A percentile compares a stretch with the other conserved stretches of the same genome.
phyloP scores from a whole-genome alignment of 1,139 yeast species.

The Arxiozyma slooffiae region DNA sequence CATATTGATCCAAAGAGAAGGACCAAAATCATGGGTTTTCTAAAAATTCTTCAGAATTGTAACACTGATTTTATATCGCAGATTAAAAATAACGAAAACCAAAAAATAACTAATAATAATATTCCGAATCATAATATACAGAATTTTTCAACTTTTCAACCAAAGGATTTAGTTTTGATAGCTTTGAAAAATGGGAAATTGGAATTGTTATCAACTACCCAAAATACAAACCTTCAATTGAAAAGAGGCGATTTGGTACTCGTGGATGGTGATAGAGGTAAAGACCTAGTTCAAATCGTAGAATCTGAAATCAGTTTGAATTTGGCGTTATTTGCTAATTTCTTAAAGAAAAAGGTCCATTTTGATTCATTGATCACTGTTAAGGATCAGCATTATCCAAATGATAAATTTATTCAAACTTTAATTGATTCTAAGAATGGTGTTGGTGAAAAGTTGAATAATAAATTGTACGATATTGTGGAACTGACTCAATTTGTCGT shows the following conservation, averaged over 20 bases:
- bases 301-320: slow-evolving; percentile 58
- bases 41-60: slow-evolving; percentile 19
- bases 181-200: slow-evolving; percentile 80
- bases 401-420: slow-evolving; percentile 22
- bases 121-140: background rate
- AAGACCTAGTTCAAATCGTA: slow-evolving; percentile 75
- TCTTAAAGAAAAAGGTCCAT: slow-evolving; percentile 52
- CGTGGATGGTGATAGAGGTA: slow-evolving; percentile 96
- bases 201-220: slow-evolving; percentile 69
- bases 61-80: slow-evolving; percentile 9
- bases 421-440: slow-evolving; percentile 21
- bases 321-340: slow-evolving; percentile 73
- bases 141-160: background rate
- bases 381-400: slow-evolving; percentile 25
- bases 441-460: slow-evolving; percentile 19
- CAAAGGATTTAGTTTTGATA: slow-evolving; percentile 50
- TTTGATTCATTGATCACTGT: slow-evolving; percentile 30
- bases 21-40: slow-evolving; percentile 7
- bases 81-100: background rate
- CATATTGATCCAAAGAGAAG: slow-evolving; percentile 1
- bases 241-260: slow-evolving; percentile 71
- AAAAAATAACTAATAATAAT: background rate
- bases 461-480: slow-evolving; percentile 30
- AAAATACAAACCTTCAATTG: slow-evolving; percentile 44
- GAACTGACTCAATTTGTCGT: slow-evolving; percentile 30